Evolutionary conservation across 208 protist genomes (phyloP).

Genomic region (Acanthamoeba culbertsoni): DNA sequence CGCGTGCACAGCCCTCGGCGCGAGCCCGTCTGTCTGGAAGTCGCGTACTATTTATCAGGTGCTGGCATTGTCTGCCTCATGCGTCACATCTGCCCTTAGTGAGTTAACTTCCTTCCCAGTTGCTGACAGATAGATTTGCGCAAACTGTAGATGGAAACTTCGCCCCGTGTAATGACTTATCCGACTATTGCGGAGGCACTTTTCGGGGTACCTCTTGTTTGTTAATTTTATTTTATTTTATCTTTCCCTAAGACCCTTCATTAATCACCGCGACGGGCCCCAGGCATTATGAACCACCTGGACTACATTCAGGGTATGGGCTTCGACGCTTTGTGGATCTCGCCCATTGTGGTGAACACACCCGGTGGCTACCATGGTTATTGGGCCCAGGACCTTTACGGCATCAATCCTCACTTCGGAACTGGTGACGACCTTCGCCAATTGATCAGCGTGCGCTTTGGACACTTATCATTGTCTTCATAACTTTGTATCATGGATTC

Average conservation of each 20-base stretch:
- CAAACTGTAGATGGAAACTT: not conserved
- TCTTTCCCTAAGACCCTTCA: not conserved
- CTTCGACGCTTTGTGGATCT: conserved; percentile 87
- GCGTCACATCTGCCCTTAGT: not conserved
- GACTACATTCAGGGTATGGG: conserved; percentile 85
- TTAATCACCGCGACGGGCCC: not conserved
- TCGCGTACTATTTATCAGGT: conserved; percentile 74
- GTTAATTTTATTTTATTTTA: not conserved
- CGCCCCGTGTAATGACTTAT: conserved; percentile 67
- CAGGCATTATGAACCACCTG: conserved; percentile 74
- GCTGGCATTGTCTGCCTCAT: not conserved
- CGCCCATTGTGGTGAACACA: conserved; percentile 79
- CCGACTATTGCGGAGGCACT: conserved; percentile 83
- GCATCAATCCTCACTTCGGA: conserved; percentile 82
- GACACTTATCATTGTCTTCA: too few species aligned
- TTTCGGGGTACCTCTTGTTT: conserved; percentile 36
- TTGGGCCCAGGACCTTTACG: conserved; percentile 74
- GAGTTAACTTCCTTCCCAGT: not conserved
- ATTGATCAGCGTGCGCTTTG: conserved; percentile 63
- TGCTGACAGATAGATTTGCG: conserved; percentile 85
- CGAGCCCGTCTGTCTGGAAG: conserved; percentile 62
- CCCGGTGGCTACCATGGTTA: conserved; percentile 85
- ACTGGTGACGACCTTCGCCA: conserved; percentile 73
- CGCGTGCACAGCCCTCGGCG: not conserved
- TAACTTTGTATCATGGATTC: not conserved